Evolutionary conservation across 768 basidiomycete genomes (phyloP), one percentile per base, ranked within the genome.

Genomic region (Naematelia aurantialba): DNA sequence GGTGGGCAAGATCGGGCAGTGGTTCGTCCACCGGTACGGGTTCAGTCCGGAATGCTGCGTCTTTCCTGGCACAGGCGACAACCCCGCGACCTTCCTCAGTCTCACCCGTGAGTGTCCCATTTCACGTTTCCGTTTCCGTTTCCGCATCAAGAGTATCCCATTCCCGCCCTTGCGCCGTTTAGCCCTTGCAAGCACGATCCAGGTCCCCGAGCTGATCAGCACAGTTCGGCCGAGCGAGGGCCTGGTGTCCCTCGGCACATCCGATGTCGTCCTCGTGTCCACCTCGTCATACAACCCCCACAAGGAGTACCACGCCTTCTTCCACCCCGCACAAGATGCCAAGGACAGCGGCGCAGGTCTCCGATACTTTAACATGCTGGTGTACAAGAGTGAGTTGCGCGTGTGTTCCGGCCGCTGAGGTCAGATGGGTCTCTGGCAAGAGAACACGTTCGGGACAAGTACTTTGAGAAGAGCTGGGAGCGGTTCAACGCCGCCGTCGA

Each of bases 1-100:
- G 25, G 81, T 91, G 2, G 89, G 90, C 13, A 83, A 74, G 51
- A 82, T 91, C 31, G 79, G 81, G 56, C 67, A 74, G 13, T 92
- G 85, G 83, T 92, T 88, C 84, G 82, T 85, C 12, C 77, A 85
- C 58, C 80, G 84, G 62, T 92, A 87, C 84, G 87, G 87, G 0
- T 87, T 91, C 69, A 82, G 3, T 54, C 54, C 60, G 86, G 89
- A 86, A 12, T 92, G 89, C 69, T 79, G 85, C 45, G 81, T 94
- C 51, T 86, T 87, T 2, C 87, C 89, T 0, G 90, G 91, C 72
- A 91, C 89, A 0, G 91, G 91, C 2, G 91, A 94, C 73, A 94
- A 94, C 74, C 88, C 89, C 4, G 87, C 89, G 2, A 89, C 89
- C 12, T 85, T 91, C 54, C 82, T 89, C 52, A 84, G 50, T 57